These are phyloP conservation scores for Peziza echinospora DNA, from an alignment of 495 filamentous ascomycete species.

Conservation along the genomic window DNA sequence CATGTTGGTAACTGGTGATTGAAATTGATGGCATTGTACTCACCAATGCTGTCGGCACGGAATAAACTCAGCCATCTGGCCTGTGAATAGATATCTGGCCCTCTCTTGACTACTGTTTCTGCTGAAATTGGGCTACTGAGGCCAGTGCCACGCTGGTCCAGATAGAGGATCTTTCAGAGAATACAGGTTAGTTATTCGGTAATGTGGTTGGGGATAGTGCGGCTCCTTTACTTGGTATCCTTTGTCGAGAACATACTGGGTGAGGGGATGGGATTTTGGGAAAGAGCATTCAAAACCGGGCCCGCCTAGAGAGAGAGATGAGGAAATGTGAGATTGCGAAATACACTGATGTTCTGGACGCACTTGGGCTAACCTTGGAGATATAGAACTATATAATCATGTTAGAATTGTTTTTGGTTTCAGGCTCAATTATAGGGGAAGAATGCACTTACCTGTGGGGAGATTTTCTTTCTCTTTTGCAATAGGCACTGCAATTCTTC, in stretches of 20 bases:
- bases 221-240: slow-evolving; percentile 61
- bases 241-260: slow-evolving; percentile 45
- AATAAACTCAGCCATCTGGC: slow-evolving; percentile 68
- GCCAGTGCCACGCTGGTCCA: slow-evolving; percentile 81
- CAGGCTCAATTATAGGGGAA: neutral
- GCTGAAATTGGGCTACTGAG: slow-evolving; percentile 59
- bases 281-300: slow-evolving; percentile 53
- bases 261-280: slow-evolving; percentile 49
- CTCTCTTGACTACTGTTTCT: slow-evolving; percentile 40
- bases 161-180: slow-evolving; percentile 40
- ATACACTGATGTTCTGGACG: neutral
- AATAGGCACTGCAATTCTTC: slow-evolving; percentile 12
- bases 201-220: too few relatives aligned
- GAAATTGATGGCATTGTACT: neutral
- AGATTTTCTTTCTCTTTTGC: slow-evolving; percentile 12
- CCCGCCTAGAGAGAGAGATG: slow-evolving; percentile 33
- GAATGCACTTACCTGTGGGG: slow-evolving; percentile 10
- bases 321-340: too few relatives aligned
- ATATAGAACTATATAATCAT: slow-evolving; percentile 13
- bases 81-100: slow-evolving; percentile 38
- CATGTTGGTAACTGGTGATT: neutral
- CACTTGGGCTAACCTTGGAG: slow-evolving; percentile 8
- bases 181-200: too few relatives aligned
- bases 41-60: slow-evolving; percentile 58
- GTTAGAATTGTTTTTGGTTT: too few relatives aligned